Evolutionary conservation across 768 basidiomycete species (phyloP).

Genomic region (Botryobasidium botryosum): DNA sequence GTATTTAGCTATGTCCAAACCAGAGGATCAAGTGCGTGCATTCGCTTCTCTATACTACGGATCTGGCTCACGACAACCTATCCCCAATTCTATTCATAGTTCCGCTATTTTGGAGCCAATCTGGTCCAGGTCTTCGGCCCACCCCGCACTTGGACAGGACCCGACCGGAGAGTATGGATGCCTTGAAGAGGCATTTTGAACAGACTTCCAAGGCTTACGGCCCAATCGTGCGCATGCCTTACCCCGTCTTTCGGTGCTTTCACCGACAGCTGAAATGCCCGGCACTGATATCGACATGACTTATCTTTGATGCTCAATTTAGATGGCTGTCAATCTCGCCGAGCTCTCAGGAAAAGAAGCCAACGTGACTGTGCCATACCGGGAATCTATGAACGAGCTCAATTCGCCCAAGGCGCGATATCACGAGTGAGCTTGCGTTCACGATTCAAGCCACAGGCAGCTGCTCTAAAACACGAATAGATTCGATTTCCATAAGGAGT

Average conservation of each 20-base stretch:
- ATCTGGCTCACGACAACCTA: too few relatives aligned
- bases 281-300: not conserved
- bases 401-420: constrained; percentile 32
- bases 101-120: constrained; percentile 86
- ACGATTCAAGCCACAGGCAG: not conserved
- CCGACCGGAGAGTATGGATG: constrained; percentile 48
- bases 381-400: constrained; percentile 44
- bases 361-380: constrained; percentile 58
- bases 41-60: too few relatives aligned
- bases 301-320: constrained; percentile 5
- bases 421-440: constrained; percentile 26
- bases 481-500: constrained; percentile 90
- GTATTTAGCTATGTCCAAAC: constrained; percentile 82
- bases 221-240: constrained; percentile 22
- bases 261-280: not conserved
- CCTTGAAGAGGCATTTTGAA: constrained; percentile 57
- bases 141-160: constrained; percentile 70
- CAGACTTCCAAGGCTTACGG: constrained; percentile 54
- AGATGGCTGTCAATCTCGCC: constrained; percentile 80
- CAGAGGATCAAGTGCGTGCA: constrained; percentile 66
- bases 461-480: constrained; percentile 16
- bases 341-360: constrained; percentile 85
- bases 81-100: too few relatives aligned
- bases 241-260: constrained; percentile 1
- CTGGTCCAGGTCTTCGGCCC: constrained; percentile 74